phyloP scores from a whole-genome alignment of 148 eudicot genomes.

The Fagopyrum tataricum region DNA sequence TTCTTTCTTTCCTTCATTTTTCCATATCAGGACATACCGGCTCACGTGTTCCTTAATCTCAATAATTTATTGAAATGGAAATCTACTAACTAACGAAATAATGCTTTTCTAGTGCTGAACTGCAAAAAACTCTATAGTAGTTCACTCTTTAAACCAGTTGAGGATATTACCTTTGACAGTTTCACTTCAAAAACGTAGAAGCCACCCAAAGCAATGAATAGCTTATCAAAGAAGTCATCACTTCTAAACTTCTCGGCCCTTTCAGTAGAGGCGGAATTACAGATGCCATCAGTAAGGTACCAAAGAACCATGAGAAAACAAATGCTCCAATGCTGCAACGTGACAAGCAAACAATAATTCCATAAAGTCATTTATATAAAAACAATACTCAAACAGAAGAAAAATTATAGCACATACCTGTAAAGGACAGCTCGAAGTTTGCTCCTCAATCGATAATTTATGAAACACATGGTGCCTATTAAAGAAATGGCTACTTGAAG shows the following conservation, averaged over 20 bases:
- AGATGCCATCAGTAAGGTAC: constrained; percentile 94
- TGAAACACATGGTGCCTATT: constrained; percentile 62
- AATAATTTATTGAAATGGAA: not conserved
- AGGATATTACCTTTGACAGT: not conserved
- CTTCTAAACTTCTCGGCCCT: constrained; percentile 91
- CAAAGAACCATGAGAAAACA: constrained; percentile 73
- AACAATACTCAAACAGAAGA: not conserved
- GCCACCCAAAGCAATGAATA: constrained; percentile 85
- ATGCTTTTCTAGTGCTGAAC: not conserved
- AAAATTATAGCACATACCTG: constrained; percentile 49
- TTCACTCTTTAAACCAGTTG: constrained; percentile 2
- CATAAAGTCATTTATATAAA: not conserved
- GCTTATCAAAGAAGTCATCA: constrained; percentile 70
- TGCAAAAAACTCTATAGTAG: not conserved
- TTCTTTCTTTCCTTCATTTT: no score
- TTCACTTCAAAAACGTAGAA: constrained; percentile 65
- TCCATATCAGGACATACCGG: no score
- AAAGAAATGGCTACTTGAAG: constrained; percentile 91
- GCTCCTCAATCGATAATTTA: constrained; percentile 68
- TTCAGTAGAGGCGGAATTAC: constrained; percentile 80
- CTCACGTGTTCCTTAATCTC: not conserved
- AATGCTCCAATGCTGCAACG: constrained; percentile 81
- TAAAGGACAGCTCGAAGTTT: constrained; percentile 72
- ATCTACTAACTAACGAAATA: not conserved
- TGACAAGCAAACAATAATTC: not conserved